phyloP scores from a whole-genome alignment of 2,329 filamentous ascomycete species.

The Alternaria tenuissima region DNA sequence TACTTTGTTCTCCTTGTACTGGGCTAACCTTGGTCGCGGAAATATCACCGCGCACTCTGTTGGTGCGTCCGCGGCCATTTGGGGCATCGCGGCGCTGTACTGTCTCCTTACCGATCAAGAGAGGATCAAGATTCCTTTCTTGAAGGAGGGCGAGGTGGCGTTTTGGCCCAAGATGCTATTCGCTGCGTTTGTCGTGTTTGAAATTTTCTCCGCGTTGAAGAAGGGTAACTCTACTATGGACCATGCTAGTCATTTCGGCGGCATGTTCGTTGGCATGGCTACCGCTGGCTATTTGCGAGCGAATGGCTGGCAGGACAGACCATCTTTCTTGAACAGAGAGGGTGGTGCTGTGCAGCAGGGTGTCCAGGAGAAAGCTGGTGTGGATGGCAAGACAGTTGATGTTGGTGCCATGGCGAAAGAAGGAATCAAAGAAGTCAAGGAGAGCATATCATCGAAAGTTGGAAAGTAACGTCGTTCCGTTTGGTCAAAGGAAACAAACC shows the following conservation, averaged over 20 bases:
- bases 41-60: constrained; percentile 39
- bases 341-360: background rate
- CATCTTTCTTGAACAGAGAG: background rate
- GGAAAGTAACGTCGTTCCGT: background rate
- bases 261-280: constrained; percentile 35
- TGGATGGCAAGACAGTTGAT: constrained; percentile 33
- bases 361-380: constrained; percentile 21
- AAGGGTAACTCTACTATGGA: constrained; percentile 32
- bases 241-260: constrained; percentile 50
- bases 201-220: constrained; percentile 30
- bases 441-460: background rate
- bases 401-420: constrained; percentile 34
- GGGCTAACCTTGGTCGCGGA: constrained; percentile 44
- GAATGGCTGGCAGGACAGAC: constrained; percentile 34
- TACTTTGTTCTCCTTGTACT: constrained; percentile 40
- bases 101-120: constrained; percentile 45
- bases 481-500: background rate
- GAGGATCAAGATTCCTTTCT: constrained; percentile 40
- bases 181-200: constrained; percentile 34
- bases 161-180: constrained; percentile 46
- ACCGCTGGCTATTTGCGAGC: constrained; percentile 40
- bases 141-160: constrained; percentile 34
- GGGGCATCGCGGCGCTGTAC: constrained; percentile 43
- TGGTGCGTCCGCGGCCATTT: constrained; percentile 46
- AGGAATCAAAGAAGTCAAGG: constrained; percentile 25